A percentile compares a stretch with the other conserved stretches of the same genome.
These are phyloP conservation scores for Rhizopus delemar DNA, from an alignment of 371 early-diverging fungal genomes.

Conservation along the genomic window DNA sequence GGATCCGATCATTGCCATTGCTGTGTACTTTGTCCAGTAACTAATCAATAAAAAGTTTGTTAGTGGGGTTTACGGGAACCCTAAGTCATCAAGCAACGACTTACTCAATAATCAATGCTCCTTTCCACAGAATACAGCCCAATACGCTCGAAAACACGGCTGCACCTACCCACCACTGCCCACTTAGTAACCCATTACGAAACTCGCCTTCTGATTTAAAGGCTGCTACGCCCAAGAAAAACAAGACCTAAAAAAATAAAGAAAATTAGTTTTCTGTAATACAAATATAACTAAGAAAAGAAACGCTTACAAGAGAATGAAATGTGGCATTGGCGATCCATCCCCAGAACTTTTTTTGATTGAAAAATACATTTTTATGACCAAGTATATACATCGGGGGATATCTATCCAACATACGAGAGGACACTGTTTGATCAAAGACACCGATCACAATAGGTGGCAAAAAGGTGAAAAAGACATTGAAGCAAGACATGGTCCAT, in stretches of 20 bases:
- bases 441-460: slow-evolving; percentile 90
- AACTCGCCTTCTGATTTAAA: slow-evolving; percentile 28
- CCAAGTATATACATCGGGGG: slow-evolving; percentile 96
- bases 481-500: slow-evolving; percentile 90
- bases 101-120: slow-evolving; percentile 73
- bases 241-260: slow-evolving; percentile 19
- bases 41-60: slow-evolving; percentile 20
- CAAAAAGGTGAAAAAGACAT: slow-evolving; percentile 85
- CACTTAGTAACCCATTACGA: slow-evolving; percentile 56
- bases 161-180: slow-evolving; percentile 74
- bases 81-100: slow-evolving; percentile 6
- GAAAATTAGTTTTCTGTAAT: not conserved
- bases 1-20: slow-evolving; percentile 75
- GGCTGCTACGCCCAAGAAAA: slow-evolving; percentile 31
- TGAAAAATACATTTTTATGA: slow-evolving; percentile 88
- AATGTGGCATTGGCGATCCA: slow-evolving; percentile 91
- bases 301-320: slow-evolving; percentile 67
- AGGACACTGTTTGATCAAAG: slow-evolving; percentile 89
- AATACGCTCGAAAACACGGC: slow-evolving; percentile 74
- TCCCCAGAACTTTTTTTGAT: slow-evolving; percentile 89
- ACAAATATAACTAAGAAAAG: not conserved
- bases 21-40: slow-evolving; percentile 80
- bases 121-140: slow-evolving; percentile 77
- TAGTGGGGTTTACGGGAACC: slow-evolving; percentile 2
- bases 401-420: slow-evolving; percentile 91